Evolutionary conservation across 768 basidiomycete species (phyloP).

Genomic region (Tulasnella sp.): DNA sequence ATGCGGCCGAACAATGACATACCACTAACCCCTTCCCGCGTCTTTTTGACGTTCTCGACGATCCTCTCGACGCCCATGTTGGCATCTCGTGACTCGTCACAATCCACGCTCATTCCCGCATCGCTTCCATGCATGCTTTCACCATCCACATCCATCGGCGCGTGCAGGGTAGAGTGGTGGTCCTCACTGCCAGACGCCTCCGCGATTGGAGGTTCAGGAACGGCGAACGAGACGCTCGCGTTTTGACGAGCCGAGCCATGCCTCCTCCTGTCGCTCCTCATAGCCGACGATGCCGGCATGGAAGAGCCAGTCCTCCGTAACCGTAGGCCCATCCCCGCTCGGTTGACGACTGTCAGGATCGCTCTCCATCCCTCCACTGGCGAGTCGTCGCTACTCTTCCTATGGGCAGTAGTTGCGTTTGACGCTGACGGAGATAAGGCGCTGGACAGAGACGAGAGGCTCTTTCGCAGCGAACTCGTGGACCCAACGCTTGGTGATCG

Average conservation of each 20-base stretch:
- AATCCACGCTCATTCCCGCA: background rate
- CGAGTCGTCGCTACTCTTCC: constrained; percentile 8
- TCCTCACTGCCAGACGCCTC: constrained; percentile 11
- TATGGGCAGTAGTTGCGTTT: constrained; percentile 29
- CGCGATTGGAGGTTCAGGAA: constrained; percentile 13
- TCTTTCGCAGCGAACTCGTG: constrained; percentile 12
- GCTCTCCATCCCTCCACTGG: constrained; percentile 69
- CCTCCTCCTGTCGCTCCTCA: constrained; percentile 4
- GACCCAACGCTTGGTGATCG: constrained; percentile 7
- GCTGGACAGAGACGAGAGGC: constrained; percentile 19
- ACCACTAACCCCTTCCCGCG: constrained; percentile 46
- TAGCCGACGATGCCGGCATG: background rate
- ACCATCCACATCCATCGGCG: constrained; percentile 27
- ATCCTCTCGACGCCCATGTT: constrained; percentile 49
- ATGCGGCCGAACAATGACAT: background rate
- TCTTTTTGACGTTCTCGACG: constrained; percentile 63
- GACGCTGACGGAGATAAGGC: constrained; percentile 21
- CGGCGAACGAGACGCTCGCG: constrained; percentile 6
- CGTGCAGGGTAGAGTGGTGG: constrained; percentile 25
- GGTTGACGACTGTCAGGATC: constrained; percentile 53
- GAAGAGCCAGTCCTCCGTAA: constrained; percentile 28
- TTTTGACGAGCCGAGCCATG: constrained; percentile 7
- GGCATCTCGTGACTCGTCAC: background rate
- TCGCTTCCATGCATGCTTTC: background rate
- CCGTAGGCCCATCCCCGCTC: constrained; percentile 53